A percentile compares a stretch with the other conserved stretches of the same genome.
Evolutionary conservation across 2,329 filamentous ascomycete species (phyloP).

Genomic region (Chaetomium sp.): DNA sequence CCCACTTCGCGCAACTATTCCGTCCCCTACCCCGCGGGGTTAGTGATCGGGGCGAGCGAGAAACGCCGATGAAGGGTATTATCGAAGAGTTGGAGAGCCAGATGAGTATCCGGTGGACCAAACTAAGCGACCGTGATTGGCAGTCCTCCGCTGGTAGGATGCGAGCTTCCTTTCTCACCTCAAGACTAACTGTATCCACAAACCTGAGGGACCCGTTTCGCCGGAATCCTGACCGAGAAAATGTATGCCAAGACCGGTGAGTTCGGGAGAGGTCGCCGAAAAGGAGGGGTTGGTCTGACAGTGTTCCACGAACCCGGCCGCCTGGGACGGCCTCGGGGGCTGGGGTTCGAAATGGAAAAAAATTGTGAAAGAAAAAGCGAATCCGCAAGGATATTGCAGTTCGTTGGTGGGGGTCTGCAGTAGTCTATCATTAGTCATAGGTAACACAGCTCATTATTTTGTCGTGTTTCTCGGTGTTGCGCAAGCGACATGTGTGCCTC

Average conservation of each 20-base stretch:
- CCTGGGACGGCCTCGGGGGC: constrained; percentile 21
- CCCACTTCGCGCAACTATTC: constrained; percentile 14
- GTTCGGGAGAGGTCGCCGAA: constrained; percentile 25
- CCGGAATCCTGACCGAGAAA: constrained; percentile 14
- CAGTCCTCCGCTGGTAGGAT: too few species aligned
- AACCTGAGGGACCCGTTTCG: constrained; percentile 9
- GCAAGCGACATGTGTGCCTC: background rate
- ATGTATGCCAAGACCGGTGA: constrained; percentile 18
- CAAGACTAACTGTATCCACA: background rate
- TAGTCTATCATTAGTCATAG: constrained; percentile 12
- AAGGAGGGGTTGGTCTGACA: constrained; percentile 25
- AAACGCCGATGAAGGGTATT: background rate
- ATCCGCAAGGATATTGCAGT: constrained; percentile 10
- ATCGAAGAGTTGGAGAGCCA: background rate
- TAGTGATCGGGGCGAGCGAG: background rate
- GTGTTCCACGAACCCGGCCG: constrained; percentile 32
- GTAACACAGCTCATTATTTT: background rate
- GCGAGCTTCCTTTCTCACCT: constrained; percentile 1
- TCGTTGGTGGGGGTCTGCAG: constrained; percentile 11
- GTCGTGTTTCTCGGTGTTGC: background rate
- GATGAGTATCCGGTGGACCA: background rate
- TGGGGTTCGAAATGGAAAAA: background rate
- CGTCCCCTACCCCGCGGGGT: background rate
- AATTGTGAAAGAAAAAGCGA: background rate
- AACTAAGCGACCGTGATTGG: background rate